Percentiles rank a stretch among this genome's conserved stretches.
phyloP scores from a whole-genome alignment of 1,139 yeast genomes.

The Blastobotrys serpentis region DNA sequence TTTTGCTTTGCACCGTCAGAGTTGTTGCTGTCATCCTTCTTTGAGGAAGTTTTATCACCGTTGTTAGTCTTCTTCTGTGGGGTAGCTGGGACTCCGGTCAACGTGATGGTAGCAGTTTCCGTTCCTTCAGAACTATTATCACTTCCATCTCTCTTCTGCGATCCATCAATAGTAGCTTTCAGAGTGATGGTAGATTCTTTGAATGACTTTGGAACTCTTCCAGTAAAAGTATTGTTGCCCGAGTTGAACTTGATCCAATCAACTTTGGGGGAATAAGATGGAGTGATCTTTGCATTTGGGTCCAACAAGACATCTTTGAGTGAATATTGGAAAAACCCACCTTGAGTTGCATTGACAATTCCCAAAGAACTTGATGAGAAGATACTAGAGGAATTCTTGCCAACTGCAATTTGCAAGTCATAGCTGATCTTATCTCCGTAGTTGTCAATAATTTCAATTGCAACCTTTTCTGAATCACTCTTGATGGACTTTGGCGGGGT shows the following conservation, averaged over 20 bases:
- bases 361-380: conserved; percentile 29
- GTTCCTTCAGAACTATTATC: background rate
- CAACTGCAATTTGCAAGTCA: conserved; percentile 50
- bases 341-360: conserved; percentile 63
- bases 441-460: conserved; percentile 58
- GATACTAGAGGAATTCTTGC: conserved; percentile 26
- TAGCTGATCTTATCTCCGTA: conserved; percentile 65
- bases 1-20: too few relatives aligned
- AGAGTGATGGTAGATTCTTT: conserved; percentile 50
- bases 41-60: conserved; percentile 20
- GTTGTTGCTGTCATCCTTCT: too few relatives aligned
- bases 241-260: conserved; percentile 66
- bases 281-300: conserved; percentile 54
- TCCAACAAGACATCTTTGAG: conserved; percentile 39
- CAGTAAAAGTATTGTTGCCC: conserved; percentile 64
- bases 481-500: conserved; percentile 53
- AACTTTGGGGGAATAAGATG: conserved; percentile 44
- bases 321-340: conserved; percentile 52
- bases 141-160: conserved; percentile 25
- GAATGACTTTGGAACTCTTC: conserved; percentile 64
- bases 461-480: conserved; percentile 45
- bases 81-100: conserved; percentile 52
- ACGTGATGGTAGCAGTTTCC: conserved; percentile 46
- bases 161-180: conserved; percentile 45
- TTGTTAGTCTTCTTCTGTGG: conserved; percentile 16